phyloP scores from a whole-genome alignment of 768 basidiomycete genomes.

The Asterophora parasitica region DNA sequence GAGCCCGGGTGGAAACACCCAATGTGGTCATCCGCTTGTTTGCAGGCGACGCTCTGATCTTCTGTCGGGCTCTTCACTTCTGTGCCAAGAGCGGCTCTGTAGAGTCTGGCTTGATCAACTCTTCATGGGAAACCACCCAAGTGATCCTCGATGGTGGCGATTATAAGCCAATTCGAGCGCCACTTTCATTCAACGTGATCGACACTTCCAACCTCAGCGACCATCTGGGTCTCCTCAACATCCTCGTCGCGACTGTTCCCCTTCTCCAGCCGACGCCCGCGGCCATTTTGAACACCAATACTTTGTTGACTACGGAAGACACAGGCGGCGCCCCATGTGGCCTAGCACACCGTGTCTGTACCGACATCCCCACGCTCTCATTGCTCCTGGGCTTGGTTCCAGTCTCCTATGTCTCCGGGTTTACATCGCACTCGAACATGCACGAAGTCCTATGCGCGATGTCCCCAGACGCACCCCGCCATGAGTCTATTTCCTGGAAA shows the following conservation, averaged over 20 bases:
- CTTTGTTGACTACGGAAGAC: constrained; percentile 23
- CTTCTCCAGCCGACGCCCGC: constrained; percentile 27
- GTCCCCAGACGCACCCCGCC: background rate
- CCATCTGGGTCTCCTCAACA: constrained; percentile 42
- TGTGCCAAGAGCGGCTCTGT: constrained; percentile 14
- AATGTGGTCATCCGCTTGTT: constrained; percentile 34
- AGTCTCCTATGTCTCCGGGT: constrained; percentile 34
- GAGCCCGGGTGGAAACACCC: constrained; percentile 2
- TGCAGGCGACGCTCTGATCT: constrained; percentile 33
- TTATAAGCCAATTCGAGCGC: constrained; percentile 26
- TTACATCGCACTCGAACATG: constrained; percentile 34
- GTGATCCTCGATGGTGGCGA: constrained; percentile 29
- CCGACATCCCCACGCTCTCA: constrained; percentile 36
- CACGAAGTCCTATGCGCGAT: constrained; percentile 29
- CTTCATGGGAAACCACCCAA: constrained; percentile 29
- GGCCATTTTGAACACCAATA: constrained; percentile 36
- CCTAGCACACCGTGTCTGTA: constrained; percentile 28
- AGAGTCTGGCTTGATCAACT: constrained; percentile 26
- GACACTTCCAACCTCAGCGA: constrained; percentile 49
- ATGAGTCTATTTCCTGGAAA: constrained; percentile 9
- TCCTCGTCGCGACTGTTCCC: constrained; percentile 34
- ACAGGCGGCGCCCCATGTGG: constrained; percentile 20
- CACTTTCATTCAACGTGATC: constrained; percentile 38
- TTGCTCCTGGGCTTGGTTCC: constrained; percentile 40
- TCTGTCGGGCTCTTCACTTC: constrained; percentile 31